Conservation (phyloP, 2,329 filamentous ascomycete genomes). For the Talaromyces marneffei region DNA sequence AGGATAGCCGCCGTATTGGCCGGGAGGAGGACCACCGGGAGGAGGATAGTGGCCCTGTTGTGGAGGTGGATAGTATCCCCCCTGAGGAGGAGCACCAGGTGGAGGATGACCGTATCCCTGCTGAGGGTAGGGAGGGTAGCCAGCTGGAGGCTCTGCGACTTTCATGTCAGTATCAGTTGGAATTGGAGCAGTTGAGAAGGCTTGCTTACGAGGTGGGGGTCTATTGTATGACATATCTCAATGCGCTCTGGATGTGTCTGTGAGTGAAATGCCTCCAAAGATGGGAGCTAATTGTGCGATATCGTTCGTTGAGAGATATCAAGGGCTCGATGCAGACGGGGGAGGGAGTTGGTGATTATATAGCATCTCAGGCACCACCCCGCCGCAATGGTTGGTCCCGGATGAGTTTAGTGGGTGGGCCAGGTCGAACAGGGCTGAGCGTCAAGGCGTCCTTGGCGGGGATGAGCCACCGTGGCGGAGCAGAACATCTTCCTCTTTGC, state of each 20-base stretch:
- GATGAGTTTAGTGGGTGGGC: background rate
- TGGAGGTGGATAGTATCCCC: constrained; percentile 6
- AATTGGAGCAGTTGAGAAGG: background rate
- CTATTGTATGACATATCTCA: constrained; percentile 13
- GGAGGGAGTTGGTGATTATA: background rate
- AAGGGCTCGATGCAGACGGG: background rate
- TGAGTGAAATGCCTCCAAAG: background rate
- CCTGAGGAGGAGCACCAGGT: constrained; percentile 6
- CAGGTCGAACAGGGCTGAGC: background rate
- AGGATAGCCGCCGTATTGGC: constrained; percentile 3
- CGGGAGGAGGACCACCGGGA: constrained; percentile 4
- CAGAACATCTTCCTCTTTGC: background rate
- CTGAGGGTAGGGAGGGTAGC: constrained; percentile 15
- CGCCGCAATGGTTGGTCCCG: background rate
- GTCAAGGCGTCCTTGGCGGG: background rate
- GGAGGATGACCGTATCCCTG: constrained; percentile 10
- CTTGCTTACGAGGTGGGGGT: constrained; percentile 12
- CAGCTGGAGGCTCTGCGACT: constrained; percentile 7
- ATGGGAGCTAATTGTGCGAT: background rate
- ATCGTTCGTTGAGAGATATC: background rate
- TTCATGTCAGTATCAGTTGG: background rate
- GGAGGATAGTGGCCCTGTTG: constrained; percentile 5
- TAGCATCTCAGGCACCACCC: background rate
- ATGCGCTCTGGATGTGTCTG: background rate
- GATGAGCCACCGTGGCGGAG: constrained; percentile 5